Percentiles rank a stretch among this genome's conserved stretches.
phyloP scores from a whole-genome alignment of 345 rosid species.

The Brassica napus region Da-Ae NC_063446.1:3105501-3106000 shows the following conservation, averaged over 20 bases:
- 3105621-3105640: constrained; percentile 45
- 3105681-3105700: constrained; percentile 48
- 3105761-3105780: constrained; percentile 32
- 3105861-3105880: not conserved
- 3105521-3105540: not conserved
- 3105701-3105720: constrained; percentile 91
- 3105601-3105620: constrained; percentile 45
- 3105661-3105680: constrained; percentile 25
- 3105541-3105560: constrained; percentile 61
- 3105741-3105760: constrained; percentile 23
- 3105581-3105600: constrained; percentile 54
- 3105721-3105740: constrained; percentile 15
- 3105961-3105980: constrained; percentile 28
- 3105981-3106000: constrained; percentile 19
- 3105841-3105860: not conserved
- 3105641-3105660: constrained; percentile 43
- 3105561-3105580: constrained; percentile 36
- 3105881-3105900: not conserved
- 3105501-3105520: constrained; percentile 8
- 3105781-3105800: not conserved
- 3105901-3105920: constrained; percentile 20
- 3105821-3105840: constrained; percentile 8
- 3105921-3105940: constrained; percentile 30
- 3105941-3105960: not conserved
- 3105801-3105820: constrained; percentile 32